These are phyloP conservation scores for Amborella trichopoda DNA, from an alignment of 164 flowering plant species.

Conservation along the genomic window DNA sequence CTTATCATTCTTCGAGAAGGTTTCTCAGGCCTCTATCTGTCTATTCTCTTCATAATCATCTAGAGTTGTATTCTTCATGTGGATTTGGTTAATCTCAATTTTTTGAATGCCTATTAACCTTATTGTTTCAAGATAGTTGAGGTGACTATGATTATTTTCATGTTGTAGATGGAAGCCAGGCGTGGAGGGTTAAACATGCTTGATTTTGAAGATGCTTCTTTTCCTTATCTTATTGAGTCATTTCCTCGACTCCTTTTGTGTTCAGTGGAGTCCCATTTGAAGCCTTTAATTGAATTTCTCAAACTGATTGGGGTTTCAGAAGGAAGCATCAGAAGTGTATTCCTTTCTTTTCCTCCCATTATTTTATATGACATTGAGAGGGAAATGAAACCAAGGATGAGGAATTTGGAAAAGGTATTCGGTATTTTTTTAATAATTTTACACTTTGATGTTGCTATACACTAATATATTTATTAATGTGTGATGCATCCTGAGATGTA, in stretches of 20 bases:
- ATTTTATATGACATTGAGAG: constrained; percentile 34
- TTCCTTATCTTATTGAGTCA: constrained; percentile 53
- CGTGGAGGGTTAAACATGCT: constrained; percentile 85
- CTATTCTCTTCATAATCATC: background rate
- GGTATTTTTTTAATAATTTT: background rate
- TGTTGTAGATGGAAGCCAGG: constrained; percentile 68
- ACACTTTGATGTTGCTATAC: background rate
- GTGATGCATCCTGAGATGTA: no score
- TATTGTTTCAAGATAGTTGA: background rate
- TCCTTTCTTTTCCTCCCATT: constrained; percentile 64
- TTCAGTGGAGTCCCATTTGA: constrained; percentile 38
- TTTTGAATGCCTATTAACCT: background rate
- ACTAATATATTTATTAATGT: no score
- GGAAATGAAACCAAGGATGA: constrained; percentile 36
- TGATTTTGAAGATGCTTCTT: constrained; percentile 45
- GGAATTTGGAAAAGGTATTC: constrained; percentile 46
- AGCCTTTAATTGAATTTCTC: constrained; percentile 45
- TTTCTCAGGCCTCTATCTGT: constrained; percentile 10
- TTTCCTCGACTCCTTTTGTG: constrained; percentile 70
- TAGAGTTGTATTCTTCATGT: background rate
- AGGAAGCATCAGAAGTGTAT: constrained; percentile 27
- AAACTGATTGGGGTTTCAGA: constrained; percentile 45
- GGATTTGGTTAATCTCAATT: background rate
- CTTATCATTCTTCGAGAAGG: constrained; percentile 87
- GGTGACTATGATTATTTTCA: background rate